Base-by-base conservation (phyloP, 73 alveolate genomes). In the Tetrahymena malaccensis region DNA sequence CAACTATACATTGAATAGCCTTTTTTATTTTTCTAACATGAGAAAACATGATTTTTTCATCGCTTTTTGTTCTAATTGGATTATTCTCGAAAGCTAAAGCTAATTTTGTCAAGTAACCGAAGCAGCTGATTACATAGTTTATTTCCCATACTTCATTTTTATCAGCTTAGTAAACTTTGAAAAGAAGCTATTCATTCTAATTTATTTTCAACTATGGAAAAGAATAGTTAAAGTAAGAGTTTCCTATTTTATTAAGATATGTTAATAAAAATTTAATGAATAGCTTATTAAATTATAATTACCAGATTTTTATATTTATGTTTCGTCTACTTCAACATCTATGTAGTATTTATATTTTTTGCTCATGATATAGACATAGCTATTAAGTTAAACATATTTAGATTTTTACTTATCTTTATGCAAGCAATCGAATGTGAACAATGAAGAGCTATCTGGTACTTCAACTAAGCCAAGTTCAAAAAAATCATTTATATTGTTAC, bases 71-170 rank as follows among this genome's bases (percentile, higher is more conserved):
- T 89, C 43, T 89, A 55, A 94, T 94, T 85, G 85, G 70, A 56
- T 89, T 85, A 89, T 43, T 38, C 3, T 89, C 93, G 34, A 33
- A 85, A 55, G 94, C 93, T 93, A 50, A 37, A 58, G 84, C 93
- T 85, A 95, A 95, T 40, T 95, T 95, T 93, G 89, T 85, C 15
- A 95, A 85, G 19, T 94, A 85, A 31, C 94, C 93, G 5, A 95
- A 70, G 34, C 97, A 95, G 56, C 97, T 95, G 27, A 95, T 55
- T 16, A 95, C 97, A 85, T 85, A 95, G 35, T 93, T 56, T 21
- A 95, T 95, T 95, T 95, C 97, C 97, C 97, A 95, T 35, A 95
- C 97, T 55, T 95, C 97, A 56, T 89, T 95, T 55, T 94, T 95
- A 34, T 85, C 55, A 50, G 95, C 55, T 43, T 58, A 94, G 93